Evolutionary conservation across 2,329 filamentous ascomycete genomes (phyloP), one percentile per base, ranked within the genome.

Genomic region (Xylaria digitata): DNA sequence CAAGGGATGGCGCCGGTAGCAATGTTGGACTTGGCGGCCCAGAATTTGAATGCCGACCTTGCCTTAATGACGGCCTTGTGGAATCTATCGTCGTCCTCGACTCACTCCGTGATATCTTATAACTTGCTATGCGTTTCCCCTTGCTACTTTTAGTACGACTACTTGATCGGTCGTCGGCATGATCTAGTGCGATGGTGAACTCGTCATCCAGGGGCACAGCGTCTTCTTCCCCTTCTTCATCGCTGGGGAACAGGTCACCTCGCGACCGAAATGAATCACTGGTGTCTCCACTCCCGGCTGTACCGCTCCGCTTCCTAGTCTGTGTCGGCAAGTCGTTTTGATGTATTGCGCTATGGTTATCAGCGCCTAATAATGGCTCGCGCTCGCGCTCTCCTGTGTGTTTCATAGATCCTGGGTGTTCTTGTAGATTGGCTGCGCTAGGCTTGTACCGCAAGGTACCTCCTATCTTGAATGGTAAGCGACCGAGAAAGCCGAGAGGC

Each of bases 151-250:
- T 80, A 23, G 86, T 89, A 69, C 86, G 91, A 52, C 85, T 87
- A 73, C 91, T 94, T 71, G 90, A 90, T 52, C 87, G 86, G 74
- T 93, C 91, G 63, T 96, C 93, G n/a, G 85, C 86, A 71, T 91
- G 87, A 67, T 94, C 90, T 68, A 97, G 84, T 2, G 90, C 89
- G 77, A 97, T 90, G 2, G 94, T 92, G 73, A 98, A 96, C 75
- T 97, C 94, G 76, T 97, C 95, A 73, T 95, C 93, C 19, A 98
- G 81, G 13, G 94, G 92, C n/a, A 97, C 88, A 0, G 95, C 95
- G 79, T 98, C 95, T 77, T 97, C 94, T 70, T 96, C 93, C 60
- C 94, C 93, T 74, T 90, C 88, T 53, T 86, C 88, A 69, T 97
- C 94, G 74, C 94, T 97, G 0, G 93, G 93, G 72, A 97, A 96